These are phyloP conservation scores for Alternaria ventricosa DNA, from an alignment of 2,329 filamentous ascomycete species.

Conservation along the genomic window DNA sequence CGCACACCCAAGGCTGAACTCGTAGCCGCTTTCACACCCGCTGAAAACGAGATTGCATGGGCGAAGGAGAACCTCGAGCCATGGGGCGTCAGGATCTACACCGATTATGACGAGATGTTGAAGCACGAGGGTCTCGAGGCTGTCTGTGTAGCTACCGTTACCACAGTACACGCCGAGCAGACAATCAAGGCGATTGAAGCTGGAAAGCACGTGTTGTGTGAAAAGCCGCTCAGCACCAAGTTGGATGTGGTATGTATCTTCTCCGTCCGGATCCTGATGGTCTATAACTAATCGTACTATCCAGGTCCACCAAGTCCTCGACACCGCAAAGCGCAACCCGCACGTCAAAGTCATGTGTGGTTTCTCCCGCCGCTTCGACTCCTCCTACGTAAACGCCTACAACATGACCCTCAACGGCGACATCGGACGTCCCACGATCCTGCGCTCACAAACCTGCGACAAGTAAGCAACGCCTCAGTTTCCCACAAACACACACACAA, in stretches of 20 bases:
- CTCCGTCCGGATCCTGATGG: neutral
- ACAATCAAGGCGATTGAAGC: conserved; percentile 63
- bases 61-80: conserved; percentile 58
- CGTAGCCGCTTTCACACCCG: conserved; percentile 57
- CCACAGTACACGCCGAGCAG: conserved; percentile 64
- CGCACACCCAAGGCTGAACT: conserved; percentile 55
- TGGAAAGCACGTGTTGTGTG: conserved; percentile 64
- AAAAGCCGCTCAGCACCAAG: conserved; percentile 66
- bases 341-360: conserved; percentile 71
- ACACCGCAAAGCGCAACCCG: conserved; percentile 62
- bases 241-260: conserved; percentile 61
- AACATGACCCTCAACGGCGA: conserved; percentile 59
- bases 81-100: conserved; percentile 61
- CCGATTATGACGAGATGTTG: conserved; percentile 64
- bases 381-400: conserved; percentile 67
- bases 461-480: conserved; percentile 45
- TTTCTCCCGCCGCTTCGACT: conserved; percentile 71
- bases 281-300: neutral
- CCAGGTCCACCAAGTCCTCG: conserved; percentile 66
- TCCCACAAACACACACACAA: neutral
- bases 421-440: conserved; percentile 66
- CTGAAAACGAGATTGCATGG: conserved; percentile 55
- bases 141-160: conserved; percentile 62
- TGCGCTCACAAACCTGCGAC: conserved; percentile 72
- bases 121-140: conserved; percentile 62